Conservation (phyloP, 1,284 basidiomycete genomes). For the Vanrija humicola region DNA sequence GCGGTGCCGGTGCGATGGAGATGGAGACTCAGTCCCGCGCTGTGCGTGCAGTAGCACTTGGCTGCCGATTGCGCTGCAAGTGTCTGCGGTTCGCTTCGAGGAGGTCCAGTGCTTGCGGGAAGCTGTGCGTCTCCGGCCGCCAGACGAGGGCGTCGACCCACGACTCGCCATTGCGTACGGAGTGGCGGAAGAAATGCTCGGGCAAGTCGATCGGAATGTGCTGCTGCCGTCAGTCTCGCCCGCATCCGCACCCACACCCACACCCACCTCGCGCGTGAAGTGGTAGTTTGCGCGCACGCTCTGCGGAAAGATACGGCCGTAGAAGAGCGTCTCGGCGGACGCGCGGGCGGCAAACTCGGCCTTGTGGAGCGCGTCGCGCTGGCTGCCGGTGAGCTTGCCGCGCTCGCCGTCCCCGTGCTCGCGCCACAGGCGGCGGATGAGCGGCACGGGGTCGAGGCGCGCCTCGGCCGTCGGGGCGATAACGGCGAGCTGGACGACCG, state of each 20-base stretch:
- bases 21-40: no score
- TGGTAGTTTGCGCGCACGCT: constrained; percentile 21
- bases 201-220: constrained; percentile 17
- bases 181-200: constrained; percentile 1
- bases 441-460: constrained; percentile 1
- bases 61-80: no score
- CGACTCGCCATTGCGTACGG: not conserved
- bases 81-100: no score
- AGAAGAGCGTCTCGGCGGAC: constrained; percentile 29
- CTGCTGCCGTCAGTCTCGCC: constrained; percentile 1
- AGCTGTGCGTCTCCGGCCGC: not conserved
- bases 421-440: not conserved
- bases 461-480: constrained; percentile 10
- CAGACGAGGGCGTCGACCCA: constrained; percentile 7
- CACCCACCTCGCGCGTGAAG: constrained; percentile 23
- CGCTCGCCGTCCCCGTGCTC: no score
- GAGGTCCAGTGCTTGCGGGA: no score
- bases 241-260: not conserved
- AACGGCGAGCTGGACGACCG: constrained; percentile 17
- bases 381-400: not conserved
- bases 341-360: constrained; percentile 6
- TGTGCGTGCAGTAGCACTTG: no score
- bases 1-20: no score
- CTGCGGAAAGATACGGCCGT: constrained; percentile 28
- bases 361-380: not conserved